Conservation (phyloP, 768 basidiomycete genomes). For the Serendipita vermifera region DNA sequence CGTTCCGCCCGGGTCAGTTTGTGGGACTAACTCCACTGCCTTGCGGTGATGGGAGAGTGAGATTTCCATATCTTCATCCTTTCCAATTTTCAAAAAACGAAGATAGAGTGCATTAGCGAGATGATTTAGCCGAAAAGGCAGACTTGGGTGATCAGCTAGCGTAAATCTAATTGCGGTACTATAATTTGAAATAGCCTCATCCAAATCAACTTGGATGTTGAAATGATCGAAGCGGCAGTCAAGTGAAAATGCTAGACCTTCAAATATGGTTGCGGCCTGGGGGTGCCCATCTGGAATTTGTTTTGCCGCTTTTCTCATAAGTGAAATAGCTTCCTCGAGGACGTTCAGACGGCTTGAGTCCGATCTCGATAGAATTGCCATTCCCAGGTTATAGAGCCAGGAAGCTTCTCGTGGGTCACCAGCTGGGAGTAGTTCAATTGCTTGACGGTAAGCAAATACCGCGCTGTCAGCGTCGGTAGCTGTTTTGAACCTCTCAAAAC, state of each 20-base stretch:
- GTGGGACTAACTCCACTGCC: too few relatives aligned
- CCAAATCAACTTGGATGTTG: constrained; percentile 10
- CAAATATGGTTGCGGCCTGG: background rate
- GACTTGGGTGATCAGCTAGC: constrained; percentile 12
- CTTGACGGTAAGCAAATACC: constrained; percentile 6
- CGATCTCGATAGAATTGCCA: background rate
- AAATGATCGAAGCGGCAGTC: constrained; percentile 9
- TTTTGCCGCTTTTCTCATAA: constrained; percentile 1
- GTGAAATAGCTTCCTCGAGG: background rate
- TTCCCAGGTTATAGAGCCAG: background rate
- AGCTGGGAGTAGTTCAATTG: constrained; percentile 13
- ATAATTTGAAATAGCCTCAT: constrained; percentile 10
- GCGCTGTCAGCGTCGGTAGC: too few relatives aligned
- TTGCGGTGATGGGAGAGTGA: too few relatives aligned
- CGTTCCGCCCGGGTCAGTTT: too few relatives aligned
- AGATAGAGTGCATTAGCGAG: background rate
- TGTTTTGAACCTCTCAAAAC: too few relatives aligned
- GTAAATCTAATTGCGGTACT: constrained; percentile 8
- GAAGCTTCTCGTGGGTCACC: background rate
- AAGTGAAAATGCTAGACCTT: background rate
- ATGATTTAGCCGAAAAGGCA: constrained; percentile 10
- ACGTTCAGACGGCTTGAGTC: background rate
- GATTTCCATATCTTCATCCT: background rate
- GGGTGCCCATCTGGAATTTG: constrained; percentile 14
- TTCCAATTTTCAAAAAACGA: constrained; percentile 9